A percentile compares a stretch with the other conserved stretches of the same genome.
These are phyloP conservation scores for Trichosporon ovoides DNA, from an alignment of 1,284 basidiomycete genomes.

Conservation along the genomic window DNA sequence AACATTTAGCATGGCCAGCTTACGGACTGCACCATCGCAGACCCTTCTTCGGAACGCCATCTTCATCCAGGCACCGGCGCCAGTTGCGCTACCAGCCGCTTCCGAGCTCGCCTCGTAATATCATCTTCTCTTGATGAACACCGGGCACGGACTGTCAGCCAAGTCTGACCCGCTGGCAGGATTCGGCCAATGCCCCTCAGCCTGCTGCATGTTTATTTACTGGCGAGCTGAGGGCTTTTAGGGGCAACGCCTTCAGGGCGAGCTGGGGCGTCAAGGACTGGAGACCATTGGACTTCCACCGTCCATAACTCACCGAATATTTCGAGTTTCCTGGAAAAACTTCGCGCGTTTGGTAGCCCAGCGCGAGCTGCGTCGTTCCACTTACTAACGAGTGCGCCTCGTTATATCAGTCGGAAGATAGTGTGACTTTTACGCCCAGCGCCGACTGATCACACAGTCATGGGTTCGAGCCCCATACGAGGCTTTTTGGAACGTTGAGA, in stretches of 20 bases:
- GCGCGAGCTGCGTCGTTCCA: not conserved
- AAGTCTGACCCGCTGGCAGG: too few relatives aligned
- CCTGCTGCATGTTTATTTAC: not conserved
- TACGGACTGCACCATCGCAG: too few relatives aligned
- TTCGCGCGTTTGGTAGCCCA: not conserved
- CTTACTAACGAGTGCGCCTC: not conserved
- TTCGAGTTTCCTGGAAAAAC: not conserved
- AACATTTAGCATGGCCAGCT: too few relatives aligned
- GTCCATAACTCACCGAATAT: not conserved
- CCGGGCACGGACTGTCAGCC: too few relatives aligned
- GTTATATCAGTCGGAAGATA: conserved; percentile 4
- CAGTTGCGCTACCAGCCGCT: too few relatives aligned
- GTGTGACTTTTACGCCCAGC: not conserved
- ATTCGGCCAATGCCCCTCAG: not conserved
- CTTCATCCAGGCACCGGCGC: too few relatives aligned
- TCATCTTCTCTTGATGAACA: too few relatives aligned
- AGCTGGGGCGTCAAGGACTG: not conserved
- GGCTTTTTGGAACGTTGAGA: too few relatives aligned
- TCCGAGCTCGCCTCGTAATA: too few relatives aligned
- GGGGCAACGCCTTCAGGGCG: not conserved
- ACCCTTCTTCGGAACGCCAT: too few relatives aligned
- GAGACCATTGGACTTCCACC: not conserved
- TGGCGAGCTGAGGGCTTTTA: too few relatives aligned
- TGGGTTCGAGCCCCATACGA: conserved; percentile 4
- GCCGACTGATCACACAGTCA: conserved; percentile 3